A percentile compares a stretch with the other conserved stretches of the same genome.
Conservation (phyloP, 176 grass and related monocot genomes). For the Oryza meridionalis region DNA sequence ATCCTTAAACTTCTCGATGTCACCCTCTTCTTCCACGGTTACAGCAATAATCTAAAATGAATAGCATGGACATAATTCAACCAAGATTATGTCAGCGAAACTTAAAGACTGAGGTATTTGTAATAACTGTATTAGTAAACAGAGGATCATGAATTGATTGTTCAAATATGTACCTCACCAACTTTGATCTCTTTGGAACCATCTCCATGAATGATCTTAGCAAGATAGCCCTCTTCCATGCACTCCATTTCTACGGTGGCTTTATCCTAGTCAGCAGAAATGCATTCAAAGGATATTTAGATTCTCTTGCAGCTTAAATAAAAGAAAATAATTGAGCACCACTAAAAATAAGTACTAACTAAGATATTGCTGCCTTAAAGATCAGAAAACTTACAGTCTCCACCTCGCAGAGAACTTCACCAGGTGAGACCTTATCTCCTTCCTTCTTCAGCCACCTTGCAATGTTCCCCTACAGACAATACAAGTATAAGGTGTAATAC, state of each 20-base stretch:
- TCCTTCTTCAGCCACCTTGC: conserved; percentile 95
- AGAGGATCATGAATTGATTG: not conserved
- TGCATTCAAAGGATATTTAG: conserved; percentile 26
- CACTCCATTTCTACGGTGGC: conserved; percentile 95
- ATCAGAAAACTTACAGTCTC: conserved; percentile 75
- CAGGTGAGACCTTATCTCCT: conserved; percentile 89
- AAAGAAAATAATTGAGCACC: not conserved
- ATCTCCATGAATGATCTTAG: conserved; percentile 91
- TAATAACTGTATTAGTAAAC: not conserved
- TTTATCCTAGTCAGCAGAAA: conserved; percentile 72
- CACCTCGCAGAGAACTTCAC: conserved; percentile 94
- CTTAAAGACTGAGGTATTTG: not conserved
- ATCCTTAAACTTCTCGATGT: conserved; percentile 90
- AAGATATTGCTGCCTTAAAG: conserved; percentile 3
- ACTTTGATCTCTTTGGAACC: conserved; percentile 98
- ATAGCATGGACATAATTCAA: conserved; percentile 16
- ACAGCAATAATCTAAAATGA: conserved; percentile 65
- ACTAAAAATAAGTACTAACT: conserved; percentile 22
- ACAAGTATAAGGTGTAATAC: conserved; percentile 20
- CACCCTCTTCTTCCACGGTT: conserved; percentile 90
- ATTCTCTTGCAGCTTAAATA: conserved; percentile 10
- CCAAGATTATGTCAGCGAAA: conserved; percentile 10
- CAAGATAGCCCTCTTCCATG: conserved; percentile 99
- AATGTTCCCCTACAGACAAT: conserved; percentile 86
- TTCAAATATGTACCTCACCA: conserved; percentile 68